phyloP scores from a whole-genome alignment of 768 basidiomycete species.

The Suillus ampliporus region DNA sequence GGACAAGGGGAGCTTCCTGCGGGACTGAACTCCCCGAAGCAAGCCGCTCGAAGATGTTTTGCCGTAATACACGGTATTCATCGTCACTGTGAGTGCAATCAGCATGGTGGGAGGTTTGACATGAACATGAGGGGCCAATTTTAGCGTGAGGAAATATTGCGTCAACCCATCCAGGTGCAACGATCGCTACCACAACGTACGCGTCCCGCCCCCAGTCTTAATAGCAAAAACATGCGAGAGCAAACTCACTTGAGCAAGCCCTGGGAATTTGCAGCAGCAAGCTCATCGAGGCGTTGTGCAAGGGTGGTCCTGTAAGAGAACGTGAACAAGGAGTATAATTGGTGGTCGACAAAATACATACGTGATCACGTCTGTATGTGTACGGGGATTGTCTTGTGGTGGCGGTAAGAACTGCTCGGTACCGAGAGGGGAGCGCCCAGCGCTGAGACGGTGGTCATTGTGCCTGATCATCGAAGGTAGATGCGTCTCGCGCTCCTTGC shows the following conservation, averaged over 20 bases:
- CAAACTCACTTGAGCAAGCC: slow-evolving; percentile 72
- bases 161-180: not conserved
- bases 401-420: slow-evolving; percentile 17
- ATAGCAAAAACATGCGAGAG: slow-evolving; percentile 3
- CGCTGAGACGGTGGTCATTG: slow-evolving; percentile 32
- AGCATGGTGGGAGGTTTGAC: not conserved
- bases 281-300: slow-evolving; percentile 81
- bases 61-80: slow-evolving; percentile 83
- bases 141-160: not conserved
- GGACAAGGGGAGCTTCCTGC: slow-evolving; percentile 66
- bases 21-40: slow-evolving; percentile 63
- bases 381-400: slow-evolving; percentile 29
- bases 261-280: slow-evolving; percentile 80
- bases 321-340: slow-evolving; percentile 16
- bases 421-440: slow-evolving; percentile 40
- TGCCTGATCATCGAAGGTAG: slow-evolving; percentile 29
- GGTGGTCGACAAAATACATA: slow-evolving; percentile 39
- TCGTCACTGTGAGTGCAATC: slow-evolving; percentile 62
- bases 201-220: not conserved
- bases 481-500: slow-evolving; percentile 56
- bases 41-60: slow-evolving; percentile 84
- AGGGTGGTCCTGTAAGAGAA: slow-evolving; percentile 61
- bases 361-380: slow-evolving; percentile 59
- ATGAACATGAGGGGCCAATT: not conserved
- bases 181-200: not conserved